A percentile compares a stretch with the other conserved stretches of the same genome.
Evolutionary conservation across 2,329 filamentous ascomycete species (phyloP).

Genomic region (Fusarium falciforme): DNA sequence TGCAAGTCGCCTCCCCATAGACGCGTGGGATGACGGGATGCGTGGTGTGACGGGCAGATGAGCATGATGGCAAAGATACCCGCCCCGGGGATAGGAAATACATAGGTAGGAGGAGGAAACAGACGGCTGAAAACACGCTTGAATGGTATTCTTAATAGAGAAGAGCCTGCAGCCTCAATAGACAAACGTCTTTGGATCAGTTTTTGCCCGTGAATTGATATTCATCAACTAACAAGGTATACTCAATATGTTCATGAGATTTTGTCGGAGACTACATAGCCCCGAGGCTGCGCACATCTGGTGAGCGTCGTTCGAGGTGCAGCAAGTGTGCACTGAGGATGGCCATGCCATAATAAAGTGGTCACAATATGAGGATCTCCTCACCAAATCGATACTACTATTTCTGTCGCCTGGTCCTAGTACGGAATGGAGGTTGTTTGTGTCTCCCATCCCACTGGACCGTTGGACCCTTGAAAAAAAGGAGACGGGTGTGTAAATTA

Average conservation of each 20-base stretch:
- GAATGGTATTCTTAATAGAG: constrained; percentile 8
- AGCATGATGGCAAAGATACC: constrained; percentile 35
- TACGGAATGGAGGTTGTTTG: not conserved
- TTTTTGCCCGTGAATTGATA: not conserved
- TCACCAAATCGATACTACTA: not conserved
- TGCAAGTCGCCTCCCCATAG: constrained; percentile 12
- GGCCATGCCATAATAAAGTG: not conserved
- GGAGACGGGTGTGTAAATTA: constrained; percentile 32
- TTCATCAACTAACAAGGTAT: not conserved
- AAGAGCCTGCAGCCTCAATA: constrained; percentile 24
- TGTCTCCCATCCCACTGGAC: not conserved
- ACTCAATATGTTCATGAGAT: too few species aligned
- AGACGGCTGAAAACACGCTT: constrained; percentile 11
- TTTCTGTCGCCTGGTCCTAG: not conserved
- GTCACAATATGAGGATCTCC: not conserved
- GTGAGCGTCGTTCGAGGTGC: not conserved
- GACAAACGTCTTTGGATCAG: constrained; percentile 14
- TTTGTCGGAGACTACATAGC: not conserved
- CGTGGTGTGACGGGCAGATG: constrained; percentile 24
- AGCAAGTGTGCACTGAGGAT: not conserved
- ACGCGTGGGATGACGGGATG: constrained; percentile 14
- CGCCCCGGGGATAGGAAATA: constrained; percentile 26
- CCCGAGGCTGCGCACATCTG: not conserved
- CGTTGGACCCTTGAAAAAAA: constrained; percentile 16
- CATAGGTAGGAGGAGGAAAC: constrained; percentile 1